Conservation (phyloP, 352 stramenopile genomes). For the Pythium volutum region DNA sequence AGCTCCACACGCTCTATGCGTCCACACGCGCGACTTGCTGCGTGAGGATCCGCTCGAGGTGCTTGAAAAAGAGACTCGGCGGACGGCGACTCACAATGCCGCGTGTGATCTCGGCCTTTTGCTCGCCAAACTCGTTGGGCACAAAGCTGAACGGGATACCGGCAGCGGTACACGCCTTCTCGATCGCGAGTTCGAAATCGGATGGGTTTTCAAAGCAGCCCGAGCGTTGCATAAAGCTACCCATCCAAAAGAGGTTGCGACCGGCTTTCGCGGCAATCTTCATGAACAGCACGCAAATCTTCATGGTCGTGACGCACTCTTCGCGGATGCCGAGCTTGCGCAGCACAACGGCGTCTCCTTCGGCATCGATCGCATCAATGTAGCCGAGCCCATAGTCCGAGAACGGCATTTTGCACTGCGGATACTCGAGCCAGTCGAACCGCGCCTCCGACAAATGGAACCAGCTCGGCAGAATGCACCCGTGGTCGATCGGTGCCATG, state of each 20-base stretch:
- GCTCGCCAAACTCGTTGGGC: constrained; percentile 53
- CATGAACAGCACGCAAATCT: constrained; percentile 74
- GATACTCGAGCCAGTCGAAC: constrained; percentile 83
- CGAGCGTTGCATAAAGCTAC: constrained; percentile 59
- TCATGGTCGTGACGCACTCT: constrained; percentile 67
- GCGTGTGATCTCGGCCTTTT: constrained; percentile 45
- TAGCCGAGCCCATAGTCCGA: constrained; percentile 43
- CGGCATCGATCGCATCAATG: constrained; percentile 48
- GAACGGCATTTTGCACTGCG: constrained; percentile 61
- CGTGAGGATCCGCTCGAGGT: constrained; percentile 35
- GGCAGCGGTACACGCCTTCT: constrained; percentile 37
- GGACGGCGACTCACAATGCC: constrained; percentile 68
- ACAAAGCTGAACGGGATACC: constrained; percentile 58
- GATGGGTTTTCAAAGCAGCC: constrained; percentile 72
- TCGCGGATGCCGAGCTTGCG: constrained; percentile 61
- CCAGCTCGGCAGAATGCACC: constrained; percentile 76
- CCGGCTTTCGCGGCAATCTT: constrained; percentile 46
- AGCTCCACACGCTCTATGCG: neutral
- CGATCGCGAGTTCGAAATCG: constrained; percentile 44
- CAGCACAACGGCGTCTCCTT: constrained; percentile 46
- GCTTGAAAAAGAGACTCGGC: constrained; percentile 55
- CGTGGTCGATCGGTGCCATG: constrained; percentile 77
- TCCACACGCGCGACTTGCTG: constrained; percentile 8
- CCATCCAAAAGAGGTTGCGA: constrained; percentile 65
- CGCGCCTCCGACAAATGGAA: constrained; percentile 74